These are phyloP conservation scores for Xylaria acuta DNA, from an alignment of 495 filamentous ascomycete species.

Conservation along the genomic window DNA sequence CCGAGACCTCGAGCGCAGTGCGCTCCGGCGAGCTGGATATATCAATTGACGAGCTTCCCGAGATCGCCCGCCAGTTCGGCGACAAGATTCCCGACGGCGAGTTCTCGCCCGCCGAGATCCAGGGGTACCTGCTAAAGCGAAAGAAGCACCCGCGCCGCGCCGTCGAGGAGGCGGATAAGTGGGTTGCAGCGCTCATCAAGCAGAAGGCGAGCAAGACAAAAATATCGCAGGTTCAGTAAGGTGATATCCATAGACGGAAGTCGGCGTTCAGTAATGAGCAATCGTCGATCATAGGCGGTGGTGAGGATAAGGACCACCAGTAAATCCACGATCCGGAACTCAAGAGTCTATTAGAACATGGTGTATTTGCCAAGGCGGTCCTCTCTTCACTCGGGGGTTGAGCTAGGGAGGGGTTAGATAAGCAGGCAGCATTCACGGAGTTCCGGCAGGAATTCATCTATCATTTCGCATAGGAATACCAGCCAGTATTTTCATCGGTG, in stretches of 20 bases:
- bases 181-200: conserved; percentile 58
- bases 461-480: background rate
- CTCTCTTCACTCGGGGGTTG: background rate
- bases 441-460: background rate
- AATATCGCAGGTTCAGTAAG: conserved; percentile 27
- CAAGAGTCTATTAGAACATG: background rate
- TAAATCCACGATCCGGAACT: background rate
- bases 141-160: conserved; percentile 67
- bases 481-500: background rate
- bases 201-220: conserved; percentile 51
- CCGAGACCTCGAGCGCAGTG: conserved; percentile 10
- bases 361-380: background rate
- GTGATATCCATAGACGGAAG: background rate
- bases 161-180: conserved; percentile 59
- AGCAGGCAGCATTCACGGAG: background rate
- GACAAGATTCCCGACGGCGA: conserved; percentile 52
- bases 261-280: background rate
- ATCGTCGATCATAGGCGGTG: background rate
- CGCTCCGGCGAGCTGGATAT: conserved; percentile 29
- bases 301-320: background rate
- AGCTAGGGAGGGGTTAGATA: background rate
- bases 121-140: conserved; percentile 69
- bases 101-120: conserved; percentile 74
- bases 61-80: conserved; percentile 54
- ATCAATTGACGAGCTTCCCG: conserved; percentile 41